Conservation (phyloP, 768 basidiomycete genomes). For the Russula foetens region DNA sequence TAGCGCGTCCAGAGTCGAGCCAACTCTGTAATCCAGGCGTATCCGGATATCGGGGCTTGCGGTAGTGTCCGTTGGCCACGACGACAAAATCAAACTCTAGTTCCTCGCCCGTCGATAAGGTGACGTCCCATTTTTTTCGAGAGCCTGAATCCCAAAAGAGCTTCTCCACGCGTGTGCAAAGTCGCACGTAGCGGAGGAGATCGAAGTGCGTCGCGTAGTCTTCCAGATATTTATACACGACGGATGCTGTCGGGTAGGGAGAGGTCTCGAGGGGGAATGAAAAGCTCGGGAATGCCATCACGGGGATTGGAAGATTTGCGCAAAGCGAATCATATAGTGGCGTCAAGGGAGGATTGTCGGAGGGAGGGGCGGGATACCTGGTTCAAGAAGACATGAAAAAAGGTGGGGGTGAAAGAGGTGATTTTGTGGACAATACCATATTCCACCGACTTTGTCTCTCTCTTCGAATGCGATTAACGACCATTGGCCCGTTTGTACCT, state of each 20-base stretch:
- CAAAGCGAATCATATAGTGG: constrained; percentile 74
- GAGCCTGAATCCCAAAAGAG: constrained; percentile 32
- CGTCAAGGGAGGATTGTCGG: constrained; percentile 47
- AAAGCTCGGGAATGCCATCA: constrained; percentile 62
- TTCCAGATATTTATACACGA: constrained; percentile 62
- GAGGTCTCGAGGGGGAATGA: constrained; percentile 65
- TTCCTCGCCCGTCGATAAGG: constrained; percentile 30
- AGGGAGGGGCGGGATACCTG: constrained; percentile 49
- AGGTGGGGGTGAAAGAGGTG: background rate
- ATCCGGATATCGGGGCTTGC: constrained; percentile 51
- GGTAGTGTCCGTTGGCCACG: constrained; percentile 72
- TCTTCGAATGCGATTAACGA: constrained; percentile 54
- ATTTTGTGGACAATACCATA: constrained; percentile 46
- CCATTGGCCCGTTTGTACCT: constrained; percentile 57
- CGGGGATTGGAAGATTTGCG: constrained; percentile 73
- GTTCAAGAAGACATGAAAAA: background rate
- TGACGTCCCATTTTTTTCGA: constrained; percentile 42
- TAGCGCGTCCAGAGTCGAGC: constrained; percentile 43
- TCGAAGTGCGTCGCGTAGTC: constrained; percentile 56
- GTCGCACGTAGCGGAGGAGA: constrained; percentile 51
- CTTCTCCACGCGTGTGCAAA: constrained; percentile 48
- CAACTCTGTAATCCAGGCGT: constrained; percentile 54
- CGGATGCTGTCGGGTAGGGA: constrained; percentile 54
- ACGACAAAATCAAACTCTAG: constrained; percentile 54
- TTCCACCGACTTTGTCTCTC: constrained; percentile 57